A percentile compares a stretch with the other conserved stretches of the same genome.
These are phyloP conservation scores for Ceratonia siliqua DNA, from an alignment of 306 rosid species.

Conservation along the genomic window DNA sequence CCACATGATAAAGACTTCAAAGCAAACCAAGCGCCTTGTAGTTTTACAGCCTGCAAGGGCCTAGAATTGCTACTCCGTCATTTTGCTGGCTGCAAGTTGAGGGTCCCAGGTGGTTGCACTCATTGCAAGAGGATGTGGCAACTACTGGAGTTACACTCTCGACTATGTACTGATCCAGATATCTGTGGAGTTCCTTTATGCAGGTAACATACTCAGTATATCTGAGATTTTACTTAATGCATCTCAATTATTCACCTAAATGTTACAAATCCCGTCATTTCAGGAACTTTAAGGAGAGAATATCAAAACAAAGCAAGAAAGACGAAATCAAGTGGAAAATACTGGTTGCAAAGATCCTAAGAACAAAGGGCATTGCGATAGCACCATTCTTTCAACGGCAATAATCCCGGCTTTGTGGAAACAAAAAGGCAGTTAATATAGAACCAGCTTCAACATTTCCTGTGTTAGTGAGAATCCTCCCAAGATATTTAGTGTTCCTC, in stretches of 20 bases:
- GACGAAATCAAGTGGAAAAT: slow-evolving; percentile 79
- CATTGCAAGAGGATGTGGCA: slow-evolving; percentile 98
- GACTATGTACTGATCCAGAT: slow-evolving; percentile 67
- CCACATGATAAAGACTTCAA: slow-evolving; percentile 80
- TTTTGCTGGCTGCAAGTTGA: slow-evolving; percentile 81
- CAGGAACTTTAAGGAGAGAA: slow-evolving; percentile 81
- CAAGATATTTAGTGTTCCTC: slow-evolving; percentile 4
- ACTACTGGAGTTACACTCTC: slow-evolving; percentile 83
- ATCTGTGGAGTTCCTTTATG: slow-evolving; percentile 79
- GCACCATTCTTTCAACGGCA: slow-evolving; percentile 51
- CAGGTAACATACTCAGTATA: slow-evolving; percentile 49
- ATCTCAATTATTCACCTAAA: neutral
- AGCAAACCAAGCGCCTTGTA: slow-evolving; percentile 66
- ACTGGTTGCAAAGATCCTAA: slow-evolving; percentile 69
- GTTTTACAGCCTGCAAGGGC: slow-evolving; percentile 78
- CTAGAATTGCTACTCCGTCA: slow-evolving; percentile 89
- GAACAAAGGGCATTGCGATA: slow-evolving; percentile 58
- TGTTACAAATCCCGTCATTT: slow-evolving; percentile 30
- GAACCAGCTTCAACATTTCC: slow-evolving; percentile 17
- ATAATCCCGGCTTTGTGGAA: slow-evolving; percentile 4
- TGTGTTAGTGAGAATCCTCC: slow-evolving; percentile 2
- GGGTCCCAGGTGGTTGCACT: slow-evolving; percentile 86
- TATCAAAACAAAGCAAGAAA: slow-evolving; percentile 71
- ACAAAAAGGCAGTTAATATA: slow-evolving; percentile 21
- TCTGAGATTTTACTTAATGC: neutral